Evolutionary conservation across 148 eudicot species (phyloP), one percentile per base, ranked within the genome.

Genomic region (Rhododendron molle): DNA sequence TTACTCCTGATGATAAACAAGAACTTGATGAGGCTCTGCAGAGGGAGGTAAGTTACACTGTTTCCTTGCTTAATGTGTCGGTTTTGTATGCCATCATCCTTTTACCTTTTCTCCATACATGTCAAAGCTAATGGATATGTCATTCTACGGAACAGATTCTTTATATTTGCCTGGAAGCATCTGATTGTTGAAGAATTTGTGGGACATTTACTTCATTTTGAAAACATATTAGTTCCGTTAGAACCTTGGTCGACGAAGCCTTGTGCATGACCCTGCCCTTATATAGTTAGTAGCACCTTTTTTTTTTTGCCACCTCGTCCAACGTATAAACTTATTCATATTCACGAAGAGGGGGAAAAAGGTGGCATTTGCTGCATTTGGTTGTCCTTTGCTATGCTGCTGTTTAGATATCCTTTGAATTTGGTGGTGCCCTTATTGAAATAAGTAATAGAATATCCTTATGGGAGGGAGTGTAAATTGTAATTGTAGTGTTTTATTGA

Each of bases 1-100:
- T 95, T 56, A 94, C 98, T 81, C 98, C 98, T 82, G 98, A 95
- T 90, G 98, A 96, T 83, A 96, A 96, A 83, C 98, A 93, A 78
- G 99, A 96, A 92, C 95, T 96, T 85, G 99, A 96, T 84, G 99
- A 95, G 89, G 98, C 99, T 83, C 84, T 96, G 83, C 98, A 96
- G 85, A 92, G 99, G 90, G 99, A 96, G 93, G 99, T 96, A 85
- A 85, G 85, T 16, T 65, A 81, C 52, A 58, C 43, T n/a, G 82
- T 16, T 65, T 84, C 43, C 47, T 58, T 44, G 60, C 15, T 86
- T 73, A 20, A 30, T 80, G 34, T 60, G 0, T 83, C 6, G 9
- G 6, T 72, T 71, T 72, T 32, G 56, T 76, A 14, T 14, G 11
- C 69, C 69, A 26, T 81, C 69, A 34, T 54, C 69, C 26, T 81